A percentile compares a stretch with the other conserved stretches of the same genome.
phyloP scores from a whole-genome alignment of 2,329 filamentous ascomycete genomes.

The Aspergillus uvarum region DNA sequence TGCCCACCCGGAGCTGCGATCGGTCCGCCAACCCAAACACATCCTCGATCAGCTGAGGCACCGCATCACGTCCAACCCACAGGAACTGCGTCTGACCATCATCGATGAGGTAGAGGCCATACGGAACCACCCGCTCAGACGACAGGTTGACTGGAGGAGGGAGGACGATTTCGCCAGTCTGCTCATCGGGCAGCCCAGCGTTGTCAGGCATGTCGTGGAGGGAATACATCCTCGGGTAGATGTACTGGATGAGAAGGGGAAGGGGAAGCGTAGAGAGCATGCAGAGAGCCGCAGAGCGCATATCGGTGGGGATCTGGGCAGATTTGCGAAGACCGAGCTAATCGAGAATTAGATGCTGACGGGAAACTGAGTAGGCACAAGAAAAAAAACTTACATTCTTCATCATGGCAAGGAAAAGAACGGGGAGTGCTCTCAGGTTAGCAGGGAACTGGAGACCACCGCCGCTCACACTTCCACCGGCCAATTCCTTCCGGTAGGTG shows the following conservation, averaged over 20 bases:
- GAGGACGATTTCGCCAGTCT: constrained; percentile 84
- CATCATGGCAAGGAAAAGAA: constrained; percentile 89
- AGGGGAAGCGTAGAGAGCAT: constrained; percentile 90
- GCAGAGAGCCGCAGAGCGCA: constrained; percentile 88
- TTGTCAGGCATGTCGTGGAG: constrained; percentile 95
- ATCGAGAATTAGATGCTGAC: constrained; percentile 24
- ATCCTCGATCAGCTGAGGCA: constrained; percentile 82
- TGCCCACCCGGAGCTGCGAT: constrained; percentile 83
- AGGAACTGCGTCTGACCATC: constrained; percentile 97
- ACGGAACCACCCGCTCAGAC: constrained; percentile 81
- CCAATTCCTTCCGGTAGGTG: constrained; percentile 95
- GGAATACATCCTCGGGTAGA: constrained; percentile 81
- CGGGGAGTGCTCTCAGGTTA: constrained; percentile 83
- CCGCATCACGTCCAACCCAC: constrained; percentile 90
- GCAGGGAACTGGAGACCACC: constrained; percentile 90
- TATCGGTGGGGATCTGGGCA: constrained; percentile 88
- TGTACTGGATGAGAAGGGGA: constrained; percentile 88
- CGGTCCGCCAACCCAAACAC: constrained; percentile 88
- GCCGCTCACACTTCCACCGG: constrained; percentile 90
- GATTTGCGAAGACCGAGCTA: constrained; percentile 81
- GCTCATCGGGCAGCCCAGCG: constrained; percentile 78
- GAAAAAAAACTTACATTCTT: constrained; percentile 71
- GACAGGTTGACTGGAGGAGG: constrained; percentile 83
- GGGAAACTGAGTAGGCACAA: constrained; percentile 14
- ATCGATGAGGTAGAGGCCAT: constrained; percentile 93